Evolutionary conservation across 108 stramenopile genomes (phyloP).

Genomic region (Parietichytrium sp.): DNA sequence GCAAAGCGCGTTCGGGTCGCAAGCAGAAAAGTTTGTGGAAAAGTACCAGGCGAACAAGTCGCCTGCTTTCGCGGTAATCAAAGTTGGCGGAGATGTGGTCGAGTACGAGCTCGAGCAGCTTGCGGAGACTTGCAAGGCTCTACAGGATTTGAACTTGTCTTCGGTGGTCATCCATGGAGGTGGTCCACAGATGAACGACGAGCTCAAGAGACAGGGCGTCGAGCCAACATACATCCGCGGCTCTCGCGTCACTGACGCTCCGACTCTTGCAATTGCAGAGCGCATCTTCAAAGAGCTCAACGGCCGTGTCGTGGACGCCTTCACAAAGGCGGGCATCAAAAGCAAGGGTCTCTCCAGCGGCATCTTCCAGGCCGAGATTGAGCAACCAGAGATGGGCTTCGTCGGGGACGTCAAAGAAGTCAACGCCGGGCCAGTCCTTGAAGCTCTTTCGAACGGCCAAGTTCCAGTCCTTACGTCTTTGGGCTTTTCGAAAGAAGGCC

Average conservation of each 20-base stretch:
- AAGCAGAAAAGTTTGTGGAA: no score
- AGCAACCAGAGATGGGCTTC: slow-evolving; percentile 72
- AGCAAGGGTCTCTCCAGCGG: slow-evolving; percentile 70
- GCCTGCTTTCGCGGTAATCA: slow-evolving; percentile 43
- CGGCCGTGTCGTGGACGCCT: slow-evolving; percentile 78
- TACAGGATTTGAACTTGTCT: slow-evolving; percentile 78
- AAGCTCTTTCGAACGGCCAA: slow-evolving; percentile 73
- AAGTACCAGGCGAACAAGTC: no score
- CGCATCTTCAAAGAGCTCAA: slow-evolving; percentile 96
- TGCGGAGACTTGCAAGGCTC: slow-evolving; percentile 73
- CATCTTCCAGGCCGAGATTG: slow-evolving; percentile 62
- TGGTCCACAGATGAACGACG: slow-evolving; percentile 83
- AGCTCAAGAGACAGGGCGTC: slow-evolving; percentile 77
- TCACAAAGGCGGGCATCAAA: slow-evolving; percentile 75
- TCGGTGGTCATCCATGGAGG: slow-evolving; percentile 90
- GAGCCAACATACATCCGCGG: slow-evolving; percentile 81
- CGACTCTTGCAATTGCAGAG: slow-evolving; percentile 89
- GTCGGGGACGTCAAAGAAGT: slow-evolving; percentile 85
- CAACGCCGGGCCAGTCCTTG: slow-evolving; percentile 70
- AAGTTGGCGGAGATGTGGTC: slow-evolving; percentile 80
- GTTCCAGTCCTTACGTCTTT: slow-evolving; percentile 92
- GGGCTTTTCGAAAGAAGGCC: slow-evolving; percentile 74
- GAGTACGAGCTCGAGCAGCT: slow-evolving; percentile 76
- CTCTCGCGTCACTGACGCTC: slow-evolving; percentile 76
- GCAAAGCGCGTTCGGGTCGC: no score